A percentile compares a stretch with the other conserved stretches of the same genome.
Evolutionary conservation across 2,329 filamentous ascomycete species (phyloP).

Genomic region (Colletotrichum simmondsii): DNA sequence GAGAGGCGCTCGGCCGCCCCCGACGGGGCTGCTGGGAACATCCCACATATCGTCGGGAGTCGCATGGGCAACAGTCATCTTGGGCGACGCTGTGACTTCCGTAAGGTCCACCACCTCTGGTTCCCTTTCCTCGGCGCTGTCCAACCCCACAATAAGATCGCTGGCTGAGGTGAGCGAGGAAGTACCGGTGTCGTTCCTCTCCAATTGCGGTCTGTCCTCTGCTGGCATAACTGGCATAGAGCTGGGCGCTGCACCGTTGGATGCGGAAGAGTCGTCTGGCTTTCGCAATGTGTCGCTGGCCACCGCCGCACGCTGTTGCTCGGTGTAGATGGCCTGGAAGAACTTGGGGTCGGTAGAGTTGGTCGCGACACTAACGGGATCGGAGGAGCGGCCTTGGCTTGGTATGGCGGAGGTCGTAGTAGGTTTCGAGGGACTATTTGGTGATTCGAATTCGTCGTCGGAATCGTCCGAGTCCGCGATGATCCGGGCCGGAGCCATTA

Average conservation of each 20-base stretch:
- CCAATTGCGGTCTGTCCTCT: background rate
- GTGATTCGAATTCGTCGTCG: slow-evolving; percentile 23
- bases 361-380: slow-evolving; percentile 42
- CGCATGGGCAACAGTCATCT: slow-evolving; percentile 36
- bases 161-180: slow-evolving; percentile 40
- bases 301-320: slow-evolving; percentile 50
- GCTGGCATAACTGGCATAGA: background rate
- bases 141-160: slow-evolving; percentile 38
- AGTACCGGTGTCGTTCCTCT: slow-evolving; percentile 6
- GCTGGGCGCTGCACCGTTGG: background rate
- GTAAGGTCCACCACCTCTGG: slow-evolving; percentile 40
- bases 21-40: slow-evolving; percentile 53
- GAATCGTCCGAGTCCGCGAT: slow-evolving; percentile 37
- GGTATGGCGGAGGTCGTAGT: slow-evolving; percentile 9
- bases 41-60: slow-evolving; percentile 52
- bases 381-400: slow-evolving; percentile 36
- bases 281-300: background rate
- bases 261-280: background rate
- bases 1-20: slow-evolving; percentile 33
- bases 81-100: slow-evolving; percentile 45
- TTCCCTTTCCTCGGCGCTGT: slow-evolving; percentile 15
- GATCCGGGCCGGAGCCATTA: slow-evolving; percentile 29
- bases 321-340: slow-evolving; percentile 59
- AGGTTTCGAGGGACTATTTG: slow-evolving; percentile 22
- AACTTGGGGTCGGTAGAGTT: slow-evolving; percentile 60